phyloP scores from a whole-genome alignment of 2,329 filamentous ascomycete species.

The Penicillium sp. region DNA sequence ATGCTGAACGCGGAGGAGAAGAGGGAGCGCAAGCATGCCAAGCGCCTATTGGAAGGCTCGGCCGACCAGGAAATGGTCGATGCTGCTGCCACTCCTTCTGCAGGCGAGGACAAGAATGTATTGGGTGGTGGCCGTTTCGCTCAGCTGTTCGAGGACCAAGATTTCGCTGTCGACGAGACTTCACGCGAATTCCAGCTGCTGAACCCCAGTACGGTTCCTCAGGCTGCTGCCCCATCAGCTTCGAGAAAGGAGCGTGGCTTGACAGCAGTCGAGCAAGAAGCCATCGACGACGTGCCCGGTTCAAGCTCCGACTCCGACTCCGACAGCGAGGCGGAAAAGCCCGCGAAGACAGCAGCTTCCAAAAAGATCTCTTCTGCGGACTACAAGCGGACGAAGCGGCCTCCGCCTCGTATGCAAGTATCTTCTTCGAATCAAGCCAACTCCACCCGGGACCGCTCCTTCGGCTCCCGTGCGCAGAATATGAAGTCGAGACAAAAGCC shows the following conservation, averaged over 20 bases:
- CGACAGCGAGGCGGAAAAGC: constrained; percentile 32
- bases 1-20: constrained; percentile 62
- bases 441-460: constrained; percentile 54
- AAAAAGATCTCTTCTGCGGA: constrained; percentile 54
- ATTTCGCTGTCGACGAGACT: constrained; percentile 87
- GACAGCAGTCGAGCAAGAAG: constrained; percentile 64
- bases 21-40: constrained; percentile 46
- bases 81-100: constrained; percentile 19
- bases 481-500: constrained; percentile 40
- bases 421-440: constrained; percentile 52
- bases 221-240: constrained; percentile 16
- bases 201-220: constrained; percentile 75
- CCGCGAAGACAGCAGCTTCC: constrained; percentile 33
- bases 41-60: constrained; percentile 54
- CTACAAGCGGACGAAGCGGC: constrained; percentile 55
- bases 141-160: constrained; percentile 86
- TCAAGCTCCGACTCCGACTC: constrained; percentile 43
- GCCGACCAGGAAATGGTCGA: constrained; percentile 51
- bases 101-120: constrained; percentile 57
- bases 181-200: constrained; percentile 82
- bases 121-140: constrained; percentile 85
- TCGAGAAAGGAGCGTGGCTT: constrained; percentile 50
- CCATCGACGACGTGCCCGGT: constrained; percentile 51
- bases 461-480: constrained; percentile 56
- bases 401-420: constrained; percentile 57